Percentiles rank a stretch among this genome's conserved stretches.
Evolutionary conservation across 2,329 filamentous ascomycete species (phyloP).

Genomic region (Venturia pyrina): DNA sequence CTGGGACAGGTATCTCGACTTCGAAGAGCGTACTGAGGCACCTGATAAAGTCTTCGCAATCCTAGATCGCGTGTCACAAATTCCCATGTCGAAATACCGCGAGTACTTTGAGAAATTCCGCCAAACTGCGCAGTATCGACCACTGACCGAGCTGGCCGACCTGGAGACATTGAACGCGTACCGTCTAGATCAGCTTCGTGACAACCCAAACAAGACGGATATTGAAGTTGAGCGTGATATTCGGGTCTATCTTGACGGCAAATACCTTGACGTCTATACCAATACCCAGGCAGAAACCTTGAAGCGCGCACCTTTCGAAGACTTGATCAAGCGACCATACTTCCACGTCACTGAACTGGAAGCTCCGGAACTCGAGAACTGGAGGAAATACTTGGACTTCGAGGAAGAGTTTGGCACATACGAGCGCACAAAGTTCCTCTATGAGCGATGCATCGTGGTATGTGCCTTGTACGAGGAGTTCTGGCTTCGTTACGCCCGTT

Average conservation of each 20-base stretch:
- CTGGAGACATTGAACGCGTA: constrained; percentile 58
- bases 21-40: constrained; percentile 81
- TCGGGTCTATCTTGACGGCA: constrained; percentile 65
- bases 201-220: constrained; percentile 52
- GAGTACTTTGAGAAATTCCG: constrained; percentile 91
- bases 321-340: constrained; percentile 89
- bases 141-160: constrained; percentile 62
- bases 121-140: constrained; percentile 60
- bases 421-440: constrained; percentile 66
- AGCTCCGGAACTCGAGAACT: constrained; percentile 73
- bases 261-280: constrained; percentile 72
- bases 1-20: constrained; percentile 98
- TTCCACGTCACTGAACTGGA: constrained; percentile 94
- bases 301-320: constrained; percentile 90
- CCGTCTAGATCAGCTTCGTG: constrained; percentile 60
- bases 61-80: constrained; percentile 69
- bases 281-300: constrained; percentile 78
- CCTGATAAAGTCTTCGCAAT: constrained; percentile 79
- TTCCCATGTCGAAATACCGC: constrained; percentile 92
- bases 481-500: constrained; percentile 93
- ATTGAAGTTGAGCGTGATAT: constrained; percentile 77
- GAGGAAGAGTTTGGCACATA: constrained; percentile 80
- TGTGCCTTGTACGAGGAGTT: constrained; percentile 96
- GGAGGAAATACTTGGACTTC: constrained; percentile 94
- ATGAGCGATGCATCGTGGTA: constrained; percentile 87